Base-by-base conservation (phyloP, 306 rosid genomes). In the Quercus alba region DNA sequence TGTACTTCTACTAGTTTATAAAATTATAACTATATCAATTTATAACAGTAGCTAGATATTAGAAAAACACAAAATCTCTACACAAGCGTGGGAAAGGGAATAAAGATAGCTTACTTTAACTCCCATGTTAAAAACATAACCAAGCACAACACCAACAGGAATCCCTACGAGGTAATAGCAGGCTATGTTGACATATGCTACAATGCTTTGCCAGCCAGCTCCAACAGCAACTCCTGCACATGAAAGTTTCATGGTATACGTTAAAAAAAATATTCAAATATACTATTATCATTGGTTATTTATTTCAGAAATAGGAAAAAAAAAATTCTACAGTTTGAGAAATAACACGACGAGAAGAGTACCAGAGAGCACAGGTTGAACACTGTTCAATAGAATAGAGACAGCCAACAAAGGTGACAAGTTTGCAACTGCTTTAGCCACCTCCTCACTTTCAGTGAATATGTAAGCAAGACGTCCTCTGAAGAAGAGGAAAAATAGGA, bases 361-460 rank as follows among this genome's bases (percentile, higher is more conserved):
- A 90, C 94, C 90, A 0, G 91, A 87, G 67, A 90, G 91, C 13
- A 90, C 90, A 19, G 90, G 91, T 72, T 90, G 93, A 54, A 90
- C 66, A 86, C 90, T 88, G 75, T 90, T 90, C 72, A 90, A 8
- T 56, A 88, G 25, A 35, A 90, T 81, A 62, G 94, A 90, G 84
- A 90, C 2, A 64, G 91, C 69, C 5, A 90, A 17, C 68, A 90
- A 79, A 18, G 89, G 87, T 15, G 94, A 90, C 76, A 90, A 67
- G 9, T 83, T 72, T 0, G 85, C 85, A 61, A 88, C 91, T 10
- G 87, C 89, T 61, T 78, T 13, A 68, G 84, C 88, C 19, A 90
- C 90, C 3, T 49, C 58, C n/a, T 81, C 51, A 18, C 79, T 66
- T 52, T 81, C 11, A 25, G 94, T 90, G 77, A 90, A 90, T 58